A percentile compares a stretch with the other conserved stretches of the same genome.
Conservation (phyloP, 2,329 filamentous ascomycete species). For the Cladosporium sp. region DNA sequence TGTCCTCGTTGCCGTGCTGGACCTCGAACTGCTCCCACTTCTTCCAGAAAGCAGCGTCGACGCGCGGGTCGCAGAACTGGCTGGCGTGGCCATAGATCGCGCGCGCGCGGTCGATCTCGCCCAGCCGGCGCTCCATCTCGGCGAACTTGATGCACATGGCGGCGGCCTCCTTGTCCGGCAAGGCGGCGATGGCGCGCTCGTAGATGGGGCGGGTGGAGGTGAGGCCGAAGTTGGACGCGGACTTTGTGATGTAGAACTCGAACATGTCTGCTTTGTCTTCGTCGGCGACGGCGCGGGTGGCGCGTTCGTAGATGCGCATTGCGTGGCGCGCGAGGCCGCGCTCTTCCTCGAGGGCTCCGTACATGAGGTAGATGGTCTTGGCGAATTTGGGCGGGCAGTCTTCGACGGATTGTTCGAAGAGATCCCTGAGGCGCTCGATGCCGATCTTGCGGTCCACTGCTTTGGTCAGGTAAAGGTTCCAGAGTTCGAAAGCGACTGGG, state of each 20-base stretch:
- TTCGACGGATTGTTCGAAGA: slow-evolving; percentile 96
- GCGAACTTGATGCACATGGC: slow-evolving; percentile 99
- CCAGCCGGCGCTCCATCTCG: slow-evolving; percentile 86
- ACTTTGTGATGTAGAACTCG: slow-evolving; percentile 99
- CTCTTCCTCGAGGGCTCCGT: slow-evolving; percentile 94
- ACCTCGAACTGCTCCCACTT: slow-evolving; percentile 98
- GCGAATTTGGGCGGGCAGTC: slow-evolving; percentile 93
- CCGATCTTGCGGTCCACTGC: slow-evolving; percentile 93
- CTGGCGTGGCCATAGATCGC: slow-evolving; percentile 95
- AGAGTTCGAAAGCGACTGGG: slow-evolving; percentile 94
- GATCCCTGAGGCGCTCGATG: slow-evolving; percentile 85
- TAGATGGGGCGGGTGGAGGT: slow-evolving; percentile 94
- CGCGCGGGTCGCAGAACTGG: slow-evolving; percentile 94
- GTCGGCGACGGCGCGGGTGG: slow-evolving; percentile 87
- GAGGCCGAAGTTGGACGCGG: slow-evolving; percentile 93
- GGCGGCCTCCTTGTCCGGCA: slow-evolving; percentile 87
- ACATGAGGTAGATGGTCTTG: slow-evolving; percentile 95
- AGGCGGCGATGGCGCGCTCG: slow-evolving; percentile 86
- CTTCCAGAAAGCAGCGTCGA: slow-evolving; percentile 83
- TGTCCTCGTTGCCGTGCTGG: slow-evolving; percentile 96
- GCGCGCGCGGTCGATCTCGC: slow-evolving; percentile 88
- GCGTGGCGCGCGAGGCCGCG: slow-evolving; percentile 88
- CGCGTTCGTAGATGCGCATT: slow-evolving; percentile 98
- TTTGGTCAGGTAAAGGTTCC: slow-evolving; percentile 97
- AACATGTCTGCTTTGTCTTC: slow-evolving; percentile 97